phyloP scores from a whole-genome alignment of 306 rosid genomes.

The Vigna angularis region DNA sequence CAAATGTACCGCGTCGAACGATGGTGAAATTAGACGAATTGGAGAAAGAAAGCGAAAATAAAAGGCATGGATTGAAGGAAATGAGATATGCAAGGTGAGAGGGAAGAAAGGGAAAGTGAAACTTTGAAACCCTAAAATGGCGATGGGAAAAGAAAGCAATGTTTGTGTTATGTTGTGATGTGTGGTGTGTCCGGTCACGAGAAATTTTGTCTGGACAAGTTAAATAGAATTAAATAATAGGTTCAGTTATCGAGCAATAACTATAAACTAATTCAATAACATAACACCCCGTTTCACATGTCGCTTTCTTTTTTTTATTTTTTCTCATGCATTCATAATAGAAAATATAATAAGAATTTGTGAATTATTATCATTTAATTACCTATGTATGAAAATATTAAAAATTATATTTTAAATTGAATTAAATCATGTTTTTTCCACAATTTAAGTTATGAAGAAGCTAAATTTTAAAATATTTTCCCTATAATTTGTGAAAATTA shows the following conservation, averaged over 20 bases:
- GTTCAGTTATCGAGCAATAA: neutral
- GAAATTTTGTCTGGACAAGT: neutral
- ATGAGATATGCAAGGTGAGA: neutral
- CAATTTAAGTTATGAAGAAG: too few species aligned
- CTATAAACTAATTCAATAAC: neutral
- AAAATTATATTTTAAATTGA: too few species aligned
- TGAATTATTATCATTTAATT: too few species aligned
- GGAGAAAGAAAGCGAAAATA: neutral
- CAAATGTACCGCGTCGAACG: slow-evolving; percentile 5
- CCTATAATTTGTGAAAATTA: too few species aligned
- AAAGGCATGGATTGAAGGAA: neutral
- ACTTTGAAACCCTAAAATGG: slow-evolving; percentile 30
- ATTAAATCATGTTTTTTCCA: too few species aligned
- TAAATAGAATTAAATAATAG: slow-evolving; percentile 17
- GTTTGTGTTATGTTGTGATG: neutral
- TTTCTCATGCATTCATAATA: too few species aligned
- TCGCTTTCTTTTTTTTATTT: neutral
- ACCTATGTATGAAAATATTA: too few species aligned
- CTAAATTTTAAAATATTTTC: too few species aligned
- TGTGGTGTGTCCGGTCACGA: slow-evolving; percentile 1
- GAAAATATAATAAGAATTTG: too few species aligned
- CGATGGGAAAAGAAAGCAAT: slow-evolving; percentile 12
- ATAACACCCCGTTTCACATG: neutral
- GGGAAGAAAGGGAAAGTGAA: slow-evolving; percentile 4
- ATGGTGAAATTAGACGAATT: neutral